Conservation (phyloP, 331 rosid genomes). For the Saraca asoca region DNA sequence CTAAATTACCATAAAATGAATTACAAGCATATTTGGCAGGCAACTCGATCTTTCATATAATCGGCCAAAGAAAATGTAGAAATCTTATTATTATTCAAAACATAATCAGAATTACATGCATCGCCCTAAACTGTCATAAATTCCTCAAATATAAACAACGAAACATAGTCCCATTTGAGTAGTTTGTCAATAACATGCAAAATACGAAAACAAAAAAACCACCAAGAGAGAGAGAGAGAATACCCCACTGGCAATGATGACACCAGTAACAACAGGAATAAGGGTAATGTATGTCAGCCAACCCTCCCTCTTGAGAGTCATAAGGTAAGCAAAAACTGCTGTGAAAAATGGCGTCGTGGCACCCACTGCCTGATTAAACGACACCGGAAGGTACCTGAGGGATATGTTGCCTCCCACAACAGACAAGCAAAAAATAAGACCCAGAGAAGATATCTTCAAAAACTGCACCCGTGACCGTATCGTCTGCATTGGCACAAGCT, state of each 20-base stretch:
- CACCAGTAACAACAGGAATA: conserved; percentile 83
- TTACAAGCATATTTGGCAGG: neutral
- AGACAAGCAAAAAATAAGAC: conserved; percentile 79
- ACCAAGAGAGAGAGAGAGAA: conserved; percentile 3
- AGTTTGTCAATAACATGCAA: conserved; percentile 1
- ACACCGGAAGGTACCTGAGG: conserved; percentile 75
- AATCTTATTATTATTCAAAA: too few species aligned
- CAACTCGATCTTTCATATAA: too few species aligned
- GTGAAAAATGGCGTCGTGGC: conserved; percentile 91
- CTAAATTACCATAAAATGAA: too few species aligned
- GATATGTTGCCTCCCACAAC: conserved; percentile 92
- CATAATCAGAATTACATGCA: neutral
- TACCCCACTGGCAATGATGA: conserved; percentile 89
- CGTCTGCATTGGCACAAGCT: conserved; percentile 79
- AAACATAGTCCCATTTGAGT: neutral
- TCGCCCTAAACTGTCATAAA: neutral
- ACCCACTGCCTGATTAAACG: conserved; percentile 89
- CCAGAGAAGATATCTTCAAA: conserved; percentile 66
- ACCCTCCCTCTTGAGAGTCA: conserved; percentile 67
- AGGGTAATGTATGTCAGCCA: conserved; percentile 81
- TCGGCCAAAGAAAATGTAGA: neutral
- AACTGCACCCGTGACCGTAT: conserved; percentile 77
- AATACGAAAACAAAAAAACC: neutral
- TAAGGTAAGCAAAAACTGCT: conserved; percentile 75
- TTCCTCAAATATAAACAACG: neutral